These are phyloP conservation scores for Coniophora puteana DNA, from an alignment of 1,284 basidiomycete genomes.

Conservation along the genomic window DNA sequence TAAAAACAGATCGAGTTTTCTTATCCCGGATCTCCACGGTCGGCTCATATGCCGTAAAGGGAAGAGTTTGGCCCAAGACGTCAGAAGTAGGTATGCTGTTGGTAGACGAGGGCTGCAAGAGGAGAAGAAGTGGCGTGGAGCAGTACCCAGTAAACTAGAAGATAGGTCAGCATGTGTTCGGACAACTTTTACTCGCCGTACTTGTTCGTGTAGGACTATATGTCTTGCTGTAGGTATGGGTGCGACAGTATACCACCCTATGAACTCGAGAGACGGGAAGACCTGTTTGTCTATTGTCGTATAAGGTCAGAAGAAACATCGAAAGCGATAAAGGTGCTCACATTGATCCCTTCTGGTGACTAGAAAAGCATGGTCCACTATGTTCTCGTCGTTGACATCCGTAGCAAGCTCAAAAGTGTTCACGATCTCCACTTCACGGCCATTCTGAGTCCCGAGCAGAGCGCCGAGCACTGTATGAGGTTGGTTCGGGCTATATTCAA, in stretches of 20 bases:
- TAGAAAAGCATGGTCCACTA: conserved; percentile 81
- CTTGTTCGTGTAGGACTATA: conserved; percentile 84
- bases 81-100: conserved; percentile 48
- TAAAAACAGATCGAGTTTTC: conserved; percentile 74
- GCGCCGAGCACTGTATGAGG: conserved; percentile 76
- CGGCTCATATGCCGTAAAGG: conserved; percentile 87
- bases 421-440: conserved; percentile 92
- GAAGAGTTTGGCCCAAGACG: conserved; percentile 66
- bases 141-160: conserved; percentile 68
- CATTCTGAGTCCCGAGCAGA: conserved; percentile 90
- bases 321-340: conserved; percentile 34
- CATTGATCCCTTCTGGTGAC: conserved; percentile 87
- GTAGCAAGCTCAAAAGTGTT: conserved; percentile 92
- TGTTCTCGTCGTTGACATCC: conserved; percentile 43
- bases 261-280: conserved; percentile 93
- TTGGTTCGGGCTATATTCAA: conserved; percentile 4
- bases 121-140: conserved; percentile 72
- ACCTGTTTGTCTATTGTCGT: conserved; percentile 86
- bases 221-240: conserved; percentile 68
- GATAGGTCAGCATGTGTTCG: conserved; percentile 3
- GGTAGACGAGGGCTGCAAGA: conserved; percentile 56
- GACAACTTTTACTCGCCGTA: conserved; percentile 24
- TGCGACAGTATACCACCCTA: conserved; percentile 96
- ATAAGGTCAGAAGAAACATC: conserved; percentile 8
- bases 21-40: conserved; percentile 79